Conservation (phyloP, 495 filamentous ascomycete species). For the Penicillium steckii region DNA sequence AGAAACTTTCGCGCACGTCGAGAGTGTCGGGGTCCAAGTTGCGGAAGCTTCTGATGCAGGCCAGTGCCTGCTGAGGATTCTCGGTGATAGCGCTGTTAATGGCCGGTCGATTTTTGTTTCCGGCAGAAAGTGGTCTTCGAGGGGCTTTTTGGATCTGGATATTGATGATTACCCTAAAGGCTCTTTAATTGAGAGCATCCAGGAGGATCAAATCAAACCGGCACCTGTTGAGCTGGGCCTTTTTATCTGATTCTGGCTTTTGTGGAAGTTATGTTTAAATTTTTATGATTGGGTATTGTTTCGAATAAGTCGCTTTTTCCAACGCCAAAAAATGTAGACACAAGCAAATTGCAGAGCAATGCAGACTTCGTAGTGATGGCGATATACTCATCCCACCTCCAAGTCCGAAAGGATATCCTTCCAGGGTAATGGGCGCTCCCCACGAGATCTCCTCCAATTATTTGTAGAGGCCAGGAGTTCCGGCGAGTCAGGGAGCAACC, state of each 20-base stretch:
- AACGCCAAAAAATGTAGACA: too few species aligned
- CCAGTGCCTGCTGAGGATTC: constrained; percentile 16
- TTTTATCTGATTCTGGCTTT: too few species aligned
- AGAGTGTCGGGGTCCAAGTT: constrained; percentile 15
- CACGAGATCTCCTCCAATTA: constrained; percentile 37
- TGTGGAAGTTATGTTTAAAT: too few species aligned
- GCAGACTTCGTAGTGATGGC: too few species aligned
- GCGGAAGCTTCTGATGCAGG: constrained; percentile 14
- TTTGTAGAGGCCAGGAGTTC: constrained; percentile 41
- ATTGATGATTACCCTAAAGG: constrained; percentile 18
- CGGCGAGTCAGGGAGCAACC: constrained; percentile 36
- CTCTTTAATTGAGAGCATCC: constrained; percentile 12
- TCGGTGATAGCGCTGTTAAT: constrained; percentile 15
- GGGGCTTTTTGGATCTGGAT: constrained; percentile 19
- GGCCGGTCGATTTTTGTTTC: constrained; percentile 20
- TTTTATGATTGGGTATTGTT: too few species aligned
- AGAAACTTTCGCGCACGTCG: constrained; percentile 8
- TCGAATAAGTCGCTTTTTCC: too few species aligned
- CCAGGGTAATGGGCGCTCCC: constrained; percentile 22
- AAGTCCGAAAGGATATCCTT: not conserved
- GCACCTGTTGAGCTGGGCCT: constrained; percentile 10
- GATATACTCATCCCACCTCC: too few species aligned
- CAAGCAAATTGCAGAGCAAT: too few species aligned
- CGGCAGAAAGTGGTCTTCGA: constrained; percentile 12
- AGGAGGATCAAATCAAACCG: constrained; percentile 15